Evolutionary conservation across 352 stramenopile species (phyloP), one percentile per base, ranked within the genome.

Genomic region (Pythium brachiatum): DNA sequence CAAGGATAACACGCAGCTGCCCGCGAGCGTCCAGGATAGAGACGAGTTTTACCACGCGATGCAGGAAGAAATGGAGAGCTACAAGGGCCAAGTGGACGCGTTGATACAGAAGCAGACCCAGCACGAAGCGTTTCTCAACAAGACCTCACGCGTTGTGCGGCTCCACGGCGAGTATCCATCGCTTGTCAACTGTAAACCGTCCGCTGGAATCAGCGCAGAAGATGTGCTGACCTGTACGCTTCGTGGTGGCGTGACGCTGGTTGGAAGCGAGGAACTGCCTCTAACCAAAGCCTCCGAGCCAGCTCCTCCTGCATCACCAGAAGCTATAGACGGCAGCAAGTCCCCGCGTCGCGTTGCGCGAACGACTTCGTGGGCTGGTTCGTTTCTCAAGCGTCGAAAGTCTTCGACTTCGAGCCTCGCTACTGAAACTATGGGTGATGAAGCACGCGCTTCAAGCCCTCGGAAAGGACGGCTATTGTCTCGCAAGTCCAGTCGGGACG

Each of bases 31-130:
- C 2, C 64, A 67, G 39, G 64, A 72, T 27, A 44, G 64, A 16
- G 64, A 72, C 18, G 54, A 59, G 4, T 72, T 72, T 25, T 72
- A 72, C 38, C 53, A 60, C 7, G 59, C 43, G 20, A 61, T 72
- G 64, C 59, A 72, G 43, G 34, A 46, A 1, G 64, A 72, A 18
- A 51, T 67, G 43, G 34, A 23, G 3, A 54, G 20, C 18, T 67
- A 63, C 53, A 56, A 58, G 18, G 11, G 38, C 3, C 57, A 65
- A 41, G 39, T 72, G 2, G 58, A 67, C 6, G 13, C 27, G 3
- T 25, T 72, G 20, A 20, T 60, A 9, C n/a, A 50, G 7, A 57
- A 57, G 25, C 64, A 67, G 27, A n/a, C 36, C 6, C 53, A 67
- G 27, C 26, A 60, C 8, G 54, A 67, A 47, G 64, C 51, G n/a